Base-by-base conservation (phyloP, 352 stramenopile species). In the Phytophthora vignae region DNA sequence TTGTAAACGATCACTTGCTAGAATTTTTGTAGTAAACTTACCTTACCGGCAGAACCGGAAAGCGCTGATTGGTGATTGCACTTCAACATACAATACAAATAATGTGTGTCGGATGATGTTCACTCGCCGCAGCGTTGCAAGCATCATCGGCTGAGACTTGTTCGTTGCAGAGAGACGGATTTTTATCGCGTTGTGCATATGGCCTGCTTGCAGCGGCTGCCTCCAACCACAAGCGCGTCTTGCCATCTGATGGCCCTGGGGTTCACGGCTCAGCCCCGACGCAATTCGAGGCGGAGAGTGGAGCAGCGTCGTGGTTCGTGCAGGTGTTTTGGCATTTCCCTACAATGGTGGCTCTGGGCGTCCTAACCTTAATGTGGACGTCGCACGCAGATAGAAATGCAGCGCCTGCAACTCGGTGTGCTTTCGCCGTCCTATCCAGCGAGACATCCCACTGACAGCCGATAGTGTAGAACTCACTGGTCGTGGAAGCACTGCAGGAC, bases 391-490 rank as follows among this genome's bases (percentile, higher is more conserved):
- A 17, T 31, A 50, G 54, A 60, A 22, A 17, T 55, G 56, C 25
- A 63, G 14, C 14, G 40, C 40, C 27, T 31, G 33, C 9, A 48
- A 48, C 40, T 48, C 40, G 40, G 40, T 48, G 15, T 19, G 40
- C 40, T 19, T 48, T 48, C 56, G 4, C 11, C 21, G 56, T 44
- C 27, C 25, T 63, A 46, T 63, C 56, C 33, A 40, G 33, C 33
- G 33, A 40, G 33, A 40, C 49, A 22, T 36, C 49, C 36, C n/a
- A 53, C 31, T 48, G 31, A 33, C 55, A 60, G 55, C 55, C 36
- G 55, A 60, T 22, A 49, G 15, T 22, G 19, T 22, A 62, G 40
- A 53, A 53, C 40, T 10, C 33, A 36, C 33, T 15, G 55, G 19
- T 61, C 25, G 46, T 49, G 42, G 14, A 42, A 10, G 9, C 33